Evolutionary conservation across 2,329 filamentous ascomycete genomes (phyloP).

Genomic region (Paradendryphiella salina): DNA sequence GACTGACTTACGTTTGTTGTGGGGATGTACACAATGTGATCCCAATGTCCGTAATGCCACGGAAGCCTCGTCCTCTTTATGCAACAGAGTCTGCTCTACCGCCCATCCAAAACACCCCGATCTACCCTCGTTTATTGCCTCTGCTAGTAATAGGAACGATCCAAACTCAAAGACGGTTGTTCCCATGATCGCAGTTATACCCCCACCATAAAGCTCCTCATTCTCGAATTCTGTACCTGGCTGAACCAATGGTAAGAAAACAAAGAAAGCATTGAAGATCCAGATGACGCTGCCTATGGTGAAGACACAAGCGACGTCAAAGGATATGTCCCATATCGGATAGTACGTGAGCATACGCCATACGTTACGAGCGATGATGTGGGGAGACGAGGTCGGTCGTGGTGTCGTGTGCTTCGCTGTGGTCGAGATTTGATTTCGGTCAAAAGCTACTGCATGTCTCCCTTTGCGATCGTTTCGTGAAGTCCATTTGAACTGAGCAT

Average conservation of each 20-base stretch:
- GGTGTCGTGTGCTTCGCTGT: conserved; percentile 37
- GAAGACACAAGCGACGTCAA: conserved; percentile 58
- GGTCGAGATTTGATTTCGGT: conserved; percentile 11
- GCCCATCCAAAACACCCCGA: conserved; percentile 72
- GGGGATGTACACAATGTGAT: conserved; percentile 43
- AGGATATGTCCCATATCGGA: conserved; percentile 62
- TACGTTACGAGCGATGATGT: conserved; percentile 46
- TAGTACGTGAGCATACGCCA: conserved; percentile 55
- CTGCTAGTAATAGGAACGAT: conserved; percentile 64
- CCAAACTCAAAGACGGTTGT: conserved; percentile 69
- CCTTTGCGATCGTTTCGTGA: conserved; percentile 53
- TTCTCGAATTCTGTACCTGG: conserved; percentile 59
- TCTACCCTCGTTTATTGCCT: conserved; percentile 69
- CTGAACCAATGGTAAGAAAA: conserved; percentile 61
- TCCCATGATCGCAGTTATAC: conserved; percentile 67
- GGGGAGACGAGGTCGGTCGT: conserved; percentile 37
- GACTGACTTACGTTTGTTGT: conserved; percentile 43
- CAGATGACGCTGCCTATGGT: conserved; percentile 55
- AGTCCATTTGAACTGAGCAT: conserved; percentile 46
- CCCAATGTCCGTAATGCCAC: conserved; percentile 19
- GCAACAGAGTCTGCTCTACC: conserved; percentile 56
- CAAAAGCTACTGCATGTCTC: conserved; percentile 45
- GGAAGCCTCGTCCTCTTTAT: conserved; percentile 19
- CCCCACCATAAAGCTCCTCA: conserved; percentile 60
- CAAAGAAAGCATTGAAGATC: conserved; percentile 64